Percentiles rank a stretch among this genome's conserved stretches.
Evolutionary conservation across 352 stramenopile species (phyloP).

Genomic region (Phytophthora multivora): DNA sequence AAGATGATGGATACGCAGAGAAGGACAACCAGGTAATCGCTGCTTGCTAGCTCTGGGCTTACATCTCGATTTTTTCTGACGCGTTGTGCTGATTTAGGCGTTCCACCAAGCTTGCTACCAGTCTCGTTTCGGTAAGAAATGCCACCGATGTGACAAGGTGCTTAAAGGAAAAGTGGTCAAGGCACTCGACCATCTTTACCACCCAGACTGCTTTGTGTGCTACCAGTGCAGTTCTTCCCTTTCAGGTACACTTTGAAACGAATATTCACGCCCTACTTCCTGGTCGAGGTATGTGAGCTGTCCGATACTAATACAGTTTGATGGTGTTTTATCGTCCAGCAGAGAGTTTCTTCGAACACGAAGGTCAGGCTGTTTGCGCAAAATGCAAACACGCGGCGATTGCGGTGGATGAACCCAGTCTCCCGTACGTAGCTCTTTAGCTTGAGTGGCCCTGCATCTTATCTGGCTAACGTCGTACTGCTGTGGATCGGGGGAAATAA

Average conservation of each 20-base stretch:
- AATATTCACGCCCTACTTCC: not conserved
- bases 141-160: slow-evolving; percentile 75
- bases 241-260: slow-evolving; percentile 46
- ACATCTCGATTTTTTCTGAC: slow-evolving; percentile 3
- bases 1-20: slow-evolving; percentile 84
- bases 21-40: slow-evolving; percentile 69
- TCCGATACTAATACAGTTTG: slow-evolving; percentile 28
- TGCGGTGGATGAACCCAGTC: slow-evolving; percentile 42
- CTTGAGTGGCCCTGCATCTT: not conserved
- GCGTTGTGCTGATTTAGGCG: slow-evolving; percentile 33
- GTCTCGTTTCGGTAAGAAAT: slow-evolving; percentile 78
- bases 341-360: slow-evolving; percentile 88
- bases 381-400: slow-evolving; percentile 84
- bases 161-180: slow-evolving; percentile 89
- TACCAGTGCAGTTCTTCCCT: slow-evolving; percentile 77
- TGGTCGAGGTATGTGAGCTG: not conserved
- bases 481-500: not conserved
- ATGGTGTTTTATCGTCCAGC: slow-evolving; percentile 33
- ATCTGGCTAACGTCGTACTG: slow-evolving; percentile 1
- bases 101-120: slow-evolving; percentile 87
- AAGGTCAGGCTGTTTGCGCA: slow-evolving; percentile 73
- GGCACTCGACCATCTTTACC: slow-evolving; percentile 83
- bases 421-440: slow-evolving; percentile 47
- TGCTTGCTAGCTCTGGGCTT: not conserved
- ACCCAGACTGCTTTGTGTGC: slow-evolving; percentile 85